phyloP scores from a whole-genome alignment of 768 basidiomycete species.

The Serendipita sp. region DNA sequence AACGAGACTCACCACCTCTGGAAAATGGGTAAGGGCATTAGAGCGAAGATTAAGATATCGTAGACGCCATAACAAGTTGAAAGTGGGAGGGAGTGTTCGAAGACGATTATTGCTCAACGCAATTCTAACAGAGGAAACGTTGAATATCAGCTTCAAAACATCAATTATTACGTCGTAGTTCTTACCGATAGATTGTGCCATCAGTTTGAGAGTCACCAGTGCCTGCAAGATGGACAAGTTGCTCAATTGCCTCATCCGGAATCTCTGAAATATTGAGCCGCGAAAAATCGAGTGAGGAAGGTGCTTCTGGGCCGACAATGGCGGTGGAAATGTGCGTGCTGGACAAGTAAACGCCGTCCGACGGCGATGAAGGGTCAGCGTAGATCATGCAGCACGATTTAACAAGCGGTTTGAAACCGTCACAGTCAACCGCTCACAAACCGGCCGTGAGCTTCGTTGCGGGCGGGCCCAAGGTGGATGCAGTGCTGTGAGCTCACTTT shows the following conservation, averaged over 20 bases:
- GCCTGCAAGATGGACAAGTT: slow-evolving; percentile 47
- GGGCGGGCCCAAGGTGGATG: too few relatives aligned
- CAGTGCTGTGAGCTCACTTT: too few relatives aligned
- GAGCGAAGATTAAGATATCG: slow-evolving; percentile 77
- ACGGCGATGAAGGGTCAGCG: background rate
- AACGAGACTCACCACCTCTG: slow-evolving; percentile 46
- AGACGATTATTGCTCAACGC: slow-evolving; percentile 77
- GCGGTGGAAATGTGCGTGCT: slow-evolving; percentile 49
- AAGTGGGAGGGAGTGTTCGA: slow-evolving; percentile 55
- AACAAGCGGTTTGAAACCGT: background rate
- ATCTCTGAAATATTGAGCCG: slow-evolving; percentile 65
- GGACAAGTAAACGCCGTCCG: slow-evolving; percentile 19
- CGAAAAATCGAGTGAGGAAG: slow-evolving; percentile 71
- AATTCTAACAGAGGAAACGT: slow-evolving; percentile 33
- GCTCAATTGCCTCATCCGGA: slow-evolving; percentile 53
- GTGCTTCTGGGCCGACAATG: slow-evolving; percentile 44
- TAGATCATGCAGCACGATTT: background rate
- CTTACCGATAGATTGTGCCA: slow-evolving; percentile 44
- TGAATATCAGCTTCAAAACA: background rate
- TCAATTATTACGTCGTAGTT: background rate
- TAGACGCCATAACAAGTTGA: slow-evolving; percentile 51
- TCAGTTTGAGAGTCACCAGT: slow-evolving; percentile 30
- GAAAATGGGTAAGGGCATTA: slow-evolving; percentile 69
- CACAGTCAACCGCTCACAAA: background rate
- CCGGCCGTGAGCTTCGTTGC: background rate